These are phyloP conservation scores for Ceratocystis ficicola DNA, from an alignment of 2,329 filamentous ascomycete genomes.

Conservation along the genomic window DNA sequence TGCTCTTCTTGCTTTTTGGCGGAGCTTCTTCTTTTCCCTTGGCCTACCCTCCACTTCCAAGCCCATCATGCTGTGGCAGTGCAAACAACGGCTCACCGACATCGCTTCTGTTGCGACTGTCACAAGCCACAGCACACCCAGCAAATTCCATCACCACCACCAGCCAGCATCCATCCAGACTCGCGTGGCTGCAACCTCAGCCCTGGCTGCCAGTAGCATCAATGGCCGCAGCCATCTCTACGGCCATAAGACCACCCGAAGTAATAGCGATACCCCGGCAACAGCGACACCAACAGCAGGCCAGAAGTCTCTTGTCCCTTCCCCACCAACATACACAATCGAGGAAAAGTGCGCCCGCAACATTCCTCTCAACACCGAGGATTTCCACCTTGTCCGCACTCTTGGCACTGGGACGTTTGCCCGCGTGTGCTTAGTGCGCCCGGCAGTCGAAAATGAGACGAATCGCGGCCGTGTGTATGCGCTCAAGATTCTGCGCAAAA, in stretches of 20 bases:
- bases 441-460: conserved; percentile 41
- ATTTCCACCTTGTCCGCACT: conserved; percentile 64
- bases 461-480: conserved; percentile 60
- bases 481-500: conserved; percentile 65
- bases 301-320: background rate
- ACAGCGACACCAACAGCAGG: background rate
- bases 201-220: background rate
- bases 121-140: conserved; percentile 3
- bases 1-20: background rate
- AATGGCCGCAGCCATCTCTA: background rate
- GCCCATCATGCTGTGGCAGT: conserved; percentile 20
- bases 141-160: background rate
- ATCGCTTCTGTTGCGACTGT: background rate
- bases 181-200: background rate
- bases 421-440: conserved; percentile 64
- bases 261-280: background rate
- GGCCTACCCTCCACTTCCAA: background rate
- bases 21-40: background rate
- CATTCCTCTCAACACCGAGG: conserved; percentile 33
- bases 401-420: conserved; percentile 74
- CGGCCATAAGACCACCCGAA: background rate
- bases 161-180: background rate
- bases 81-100: conserved; percentile 12
- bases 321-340: conserved; percentile 7
- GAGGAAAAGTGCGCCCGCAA: conserved; percentile 20